Percentiles rank a stretch among this genome's conserved stretches.
These are phyloP conservation scores for Cucurbita moschata DNA, from an alignment of 306 rosid genomes.

Conservation along the genomic window DNA sequence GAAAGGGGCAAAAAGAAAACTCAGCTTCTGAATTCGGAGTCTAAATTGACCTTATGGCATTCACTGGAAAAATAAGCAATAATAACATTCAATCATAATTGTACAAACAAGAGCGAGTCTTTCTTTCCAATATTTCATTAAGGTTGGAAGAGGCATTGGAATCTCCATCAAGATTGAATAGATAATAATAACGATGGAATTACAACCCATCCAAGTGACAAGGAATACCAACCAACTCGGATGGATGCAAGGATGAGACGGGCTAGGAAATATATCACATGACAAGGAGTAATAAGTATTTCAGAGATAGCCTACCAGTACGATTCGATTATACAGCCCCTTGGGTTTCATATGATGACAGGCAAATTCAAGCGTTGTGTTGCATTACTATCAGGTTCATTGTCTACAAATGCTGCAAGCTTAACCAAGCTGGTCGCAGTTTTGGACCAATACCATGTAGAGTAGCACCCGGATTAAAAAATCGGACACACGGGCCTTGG, in stretches of 20 bases:
- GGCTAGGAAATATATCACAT: neutral
- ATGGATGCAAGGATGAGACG: neutral
- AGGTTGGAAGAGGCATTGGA: neutral
- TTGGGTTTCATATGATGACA: neutral
- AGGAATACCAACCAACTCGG: neutral
- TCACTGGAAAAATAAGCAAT: neutral
- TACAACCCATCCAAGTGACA: neutral
- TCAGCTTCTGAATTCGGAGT: neutral
- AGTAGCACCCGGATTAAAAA: neutral
- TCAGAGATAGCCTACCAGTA: neutral
- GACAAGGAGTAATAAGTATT: neutral
- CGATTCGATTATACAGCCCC: neutral
- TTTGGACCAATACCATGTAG: neutral
- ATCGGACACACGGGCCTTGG: neutral
- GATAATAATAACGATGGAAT: neutral
- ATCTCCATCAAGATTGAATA: neutral
- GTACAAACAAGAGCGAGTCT: neutral
- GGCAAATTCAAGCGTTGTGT: neutral
- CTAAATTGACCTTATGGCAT: too few species aligned
- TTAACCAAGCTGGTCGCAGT: neutral
- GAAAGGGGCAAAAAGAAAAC: neutral
- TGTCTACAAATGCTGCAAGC: neutral
- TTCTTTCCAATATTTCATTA: neutral
- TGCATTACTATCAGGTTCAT: neutral
- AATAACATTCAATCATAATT: neutral